Evolutionary conservation across 2,329 filamentous ascomycete species (phyloP).

Genomic region (Penicillium hordei): DNA sequence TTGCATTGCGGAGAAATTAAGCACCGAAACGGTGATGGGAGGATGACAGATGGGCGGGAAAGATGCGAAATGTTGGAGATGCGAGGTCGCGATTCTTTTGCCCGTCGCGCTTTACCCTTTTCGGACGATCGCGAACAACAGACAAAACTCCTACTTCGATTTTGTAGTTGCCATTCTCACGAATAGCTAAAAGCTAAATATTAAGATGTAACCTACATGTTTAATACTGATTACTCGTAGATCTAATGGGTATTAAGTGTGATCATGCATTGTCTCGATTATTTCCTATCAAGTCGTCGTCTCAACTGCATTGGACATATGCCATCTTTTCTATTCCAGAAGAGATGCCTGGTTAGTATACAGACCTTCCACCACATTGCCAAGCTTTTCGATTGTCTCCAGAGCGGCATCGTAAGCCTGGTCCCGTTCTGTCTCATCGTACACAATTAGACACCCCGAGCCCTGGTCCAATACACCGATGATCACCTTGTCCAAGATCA

Average conservation of each 20-base stretch:
- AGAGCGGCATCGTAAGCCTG: slow-evolving; percentile 92
- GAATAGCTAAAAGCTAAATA: neutral
- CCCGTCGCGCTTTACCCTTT: slow-evolving; percentile 39
- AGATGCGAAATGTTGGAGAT: slow-evolving; percentile 23
- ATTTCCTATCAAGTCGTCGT: slow-evolving; percentile 24
- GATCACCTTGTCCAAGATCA: slow-evolving; percentile 99
- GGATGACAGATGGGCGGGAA: slow-evolving; percentile 20
- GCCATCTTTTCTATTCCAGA: slow-evolving; percentile 65
- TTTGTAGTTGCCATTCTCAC: neutral
- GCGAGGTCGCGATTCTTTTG: slow-evolving; percentile 38
- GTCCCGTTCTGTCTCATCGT: slow-evolving; percentile 90
- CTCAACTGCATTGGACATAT: slow-evolving; percentile 28
- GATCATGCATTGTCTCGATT: slow-evolving; percentile 18
- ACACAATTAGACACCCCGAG: slow-evolving; percentile 95
- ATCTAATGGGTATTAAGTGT: neutral
- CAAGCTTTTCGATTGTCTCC: slow-evolving; percentile 93
- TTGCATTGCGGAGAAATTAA: slow-evolving; percentile 33
- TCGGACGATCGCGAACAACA: slow-evolving; percentile 25
- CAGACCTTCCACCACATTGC: slow-evolving; percentile 93
- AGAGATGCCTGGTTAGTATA: slow-evolving; percentile 97
- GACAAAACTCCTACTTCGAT: neutral
- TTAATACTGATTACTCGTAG: neutral
- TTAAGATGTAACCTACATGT: neutral
- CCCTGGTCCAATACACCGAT: slow-evolving; percentile 96
- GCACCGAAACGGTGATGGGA: slow-evolving; percentile 6